These are phyloP conservation scores for Medicago truncatula DNA, from an alignment of 306 rosid genomes.

Conservation along the genomic window MtrunA17r5.0-ANR NC_053046.1:1950001-1950500, in stretches of 20 bases:
- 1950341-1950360: background rate
- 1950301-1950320: background rate
- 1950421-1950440: background rate
- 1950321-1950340: background rate
- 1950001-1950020: background rate
- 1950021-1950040: background rate
- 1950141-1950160: background rate
- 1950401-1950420: background rate
- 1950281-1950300: background rate
- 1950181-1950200: background rate
- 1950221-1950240: background rate
- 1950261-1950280: too few relatives aligned
- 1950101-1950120: background rate
- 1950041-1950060: background rate
- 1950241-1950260: background rate
- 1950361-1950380: background rate
- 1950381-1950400: background rate
- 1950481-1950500: background rate
- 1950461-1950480: background rate
- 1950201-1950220: background rate
- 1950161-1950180: background rate
- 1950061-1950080: background rate
- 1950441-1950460: slow-evolving; percentile 1
- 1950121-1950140: background rate
- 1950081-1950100: background rate